These are phyloP conservation scores for Phoma sp. DNA, from an alignment of 2,329 filamentous ascomycete species.

Conservation along the genomic window DNA sequence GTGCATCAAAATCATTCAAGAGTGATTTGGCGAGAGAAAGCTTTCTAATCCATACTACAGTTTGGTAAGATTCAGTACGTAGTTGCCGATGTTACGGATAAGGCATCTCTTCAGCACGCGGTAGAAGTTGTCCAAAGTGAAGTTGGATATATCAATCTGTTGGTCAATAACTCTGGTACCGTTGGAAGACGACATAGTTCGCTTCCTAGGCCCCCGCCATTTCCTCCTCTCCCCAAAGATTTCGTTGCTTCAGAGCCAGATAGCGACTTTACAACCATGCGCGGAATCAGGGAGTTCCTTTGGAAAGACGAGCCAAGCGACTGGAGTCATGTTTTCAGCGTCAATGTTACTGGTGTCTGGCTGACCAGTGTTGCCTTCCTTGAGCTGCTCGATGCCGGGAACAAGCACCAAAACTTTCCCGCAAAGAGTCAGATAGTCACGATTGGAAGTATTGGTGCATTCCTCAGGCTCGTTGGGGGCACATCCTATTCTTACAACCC, in stretches of 20 bases:
- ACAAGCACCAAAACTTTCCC: not conserved
- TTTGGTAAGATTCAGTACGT: too few species aligned
- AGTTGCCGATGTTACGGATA: too few species aligned
- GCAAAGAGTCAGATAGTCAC: not conserved
- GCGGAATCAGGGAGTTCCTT: not conserved
- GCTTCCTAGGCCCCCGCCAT: not conserved
- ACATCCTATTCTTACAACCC: not conserved
- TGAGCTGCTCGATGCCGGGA: not conserved
- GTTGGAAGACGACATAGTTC: slow-evolving; percentile 9
- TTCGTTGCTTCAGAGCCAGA: not conserved
- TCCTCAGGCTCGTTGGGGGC: too few species aligned
- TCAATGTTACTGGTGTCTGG: not conserved
- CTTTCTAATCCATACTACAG: too few species aligned
- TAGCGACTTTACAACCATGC: not conserved
- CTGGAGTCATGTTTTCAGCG: not conserved
- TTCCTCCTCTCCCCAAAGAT: not conserved
- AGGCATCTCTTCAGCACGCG: too few species aligned
- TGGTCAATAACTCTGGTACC: slow-evolving; percentile 23
- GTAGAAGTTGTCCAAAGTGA: not conserved
- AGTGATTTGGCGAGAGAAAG: too few species aligned
- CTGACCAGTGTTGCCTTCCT: not conserved
- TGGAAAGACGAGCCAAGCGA: not conserved
- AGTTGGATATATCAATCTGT: slow-evolving; percentile 18
- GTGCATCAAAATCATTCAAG: too few species aligned
- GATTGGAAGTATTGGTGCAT: too few species aligned